phyloP scores from a whole-genome alignment of 1,284 basidiomycete species.

The Ustilago nuda region DNA sequence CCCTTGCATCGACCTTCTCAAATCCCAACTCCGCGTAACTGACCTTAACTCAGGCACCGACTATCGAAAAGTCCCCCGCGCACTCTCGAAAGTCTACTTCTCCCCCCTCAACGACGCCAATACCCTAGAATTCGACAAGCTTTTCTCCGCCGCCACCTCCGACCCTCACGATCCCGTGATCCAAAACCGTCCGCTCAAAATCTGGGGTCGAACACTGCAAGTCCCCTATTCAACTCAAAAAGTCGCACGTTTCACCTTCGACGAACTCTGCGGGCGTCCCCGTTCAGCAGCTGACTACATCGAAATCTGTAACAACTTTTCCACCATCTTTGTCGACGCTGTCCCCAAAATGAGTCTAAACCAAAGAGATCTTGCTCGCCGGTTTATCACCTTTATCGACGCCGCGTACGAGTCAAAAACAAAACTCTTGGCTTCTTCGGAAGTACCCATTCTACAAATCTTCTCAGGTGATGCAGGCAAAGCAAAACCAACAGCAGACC shows the following conservation, averaged over 20 bases:
- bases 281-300: slow-evolving; percentile 95
- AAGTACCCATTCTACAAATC: slow-evolving; percentile 66
- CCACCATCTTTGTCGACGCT: slow-evolving; percentile 86
- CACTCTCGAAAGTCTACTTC: slow-evolving; percentile 89
- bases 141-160: slow-evolving; percentile 79
- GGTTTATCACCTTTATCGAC: slow-evolving; percentile 98
- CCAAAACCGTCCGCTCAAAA: slow-evolving; percentile 77
- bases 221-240: slow-evolving; percentile 75
- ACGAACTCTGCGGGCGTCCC: slow-evolving; percentile 87
- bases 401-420: slow-evolving; percentile 73
- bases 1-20: slow-evolving; percentile 93
- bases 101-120: slow-evolving; percentile 80
- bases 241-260: slow-evolving; percentile 88
- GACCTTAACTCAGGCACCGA: slow-evolving; percentile 95
- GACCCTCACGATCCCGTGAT: slow-evolving; percentile 75
- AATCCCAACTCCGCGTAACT: slow-evolving; percentile 84
- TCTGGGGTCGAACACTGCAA: slow-evolving; percentile 87
- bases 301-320: slow-evolving; percentile 88
- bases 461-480: slow-evolving; percentile 56
- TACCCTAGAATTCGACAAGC: slow-evolving; percentile 79
- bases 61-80: slow-evolving; percentile 69
- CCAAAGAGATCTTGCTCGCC: slow-evolving; percentile 85
- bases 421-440: slow-evolving; percentile 57
- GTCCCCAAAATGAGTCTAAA: slow-evolving; percentile 87
- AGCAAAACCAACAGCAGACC: slow-evolving; percentile 51